Conservation (phyloP, 352 stramenopile species). For the Synura sp. region DNA sequence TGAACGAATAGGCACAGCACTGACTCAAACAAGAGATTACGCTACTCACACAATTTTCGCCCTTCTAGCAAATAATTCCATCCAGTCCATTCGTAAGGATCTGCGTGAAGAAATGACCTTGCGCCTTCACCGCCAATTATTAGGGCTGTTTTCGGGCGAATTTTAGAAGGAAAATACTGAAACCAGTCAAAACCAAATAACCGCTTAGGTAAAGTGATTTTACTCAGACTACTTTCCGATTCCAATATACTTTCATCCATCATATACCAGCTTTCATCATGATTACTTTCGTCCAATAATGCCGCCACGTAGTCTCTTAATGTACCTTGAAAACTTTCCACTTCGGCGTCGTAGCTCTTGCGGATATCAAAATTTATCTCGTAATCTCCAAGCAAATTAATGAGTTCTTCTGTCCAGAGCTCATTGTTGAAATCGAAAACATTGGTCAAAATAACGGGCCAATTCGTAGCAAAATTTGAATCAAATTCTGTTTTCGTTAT, state of each 20-base stretch:
- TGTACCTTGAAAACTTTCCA: not conserved
- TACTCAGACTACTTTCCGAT: not conserved
- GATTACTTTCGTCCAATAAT: not conserved
- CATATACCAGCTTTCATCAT: not conserved
- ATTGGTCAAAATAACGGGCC: too few relatives aligned
- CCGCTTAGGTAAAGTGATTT: not conserved
- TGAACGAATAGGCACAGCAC: too few relatives aligned
- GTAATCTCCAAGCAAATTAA: too few relatives aligned
- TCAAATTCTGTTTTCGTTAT: too few relatives aligned
- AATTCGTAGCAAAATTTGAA: too few relatives aligned
- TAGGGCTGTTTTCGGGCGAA: not conserved
- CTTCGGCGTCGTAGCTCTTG: not conserved
- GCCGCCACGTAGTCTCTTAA: not conserved
- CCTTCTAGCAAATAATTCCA: not conserved
- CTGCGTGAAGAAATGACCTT: not conserved
- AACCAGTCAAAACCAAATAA: not conserved
- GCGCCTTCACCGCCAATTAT: not conserved
- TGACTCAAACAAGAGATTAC: too few relatives aligned
- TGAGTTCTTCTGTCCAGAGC: too few relatives aligned
- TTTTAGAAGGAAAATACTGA: not conserved
- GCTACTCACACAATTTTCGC: not conserved
- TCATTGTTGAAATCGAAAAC: too few relatives aligned
- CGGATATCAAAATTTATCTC: not conserved
- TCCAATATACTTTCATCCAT: not conserved
- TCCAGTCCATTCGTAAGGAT: slow-evolving; percentile 8